Base-by-base conservation (phyloP, 2,329 filamentous ascomycete genomes). In the Metarhizium guizhouense region DNA sequence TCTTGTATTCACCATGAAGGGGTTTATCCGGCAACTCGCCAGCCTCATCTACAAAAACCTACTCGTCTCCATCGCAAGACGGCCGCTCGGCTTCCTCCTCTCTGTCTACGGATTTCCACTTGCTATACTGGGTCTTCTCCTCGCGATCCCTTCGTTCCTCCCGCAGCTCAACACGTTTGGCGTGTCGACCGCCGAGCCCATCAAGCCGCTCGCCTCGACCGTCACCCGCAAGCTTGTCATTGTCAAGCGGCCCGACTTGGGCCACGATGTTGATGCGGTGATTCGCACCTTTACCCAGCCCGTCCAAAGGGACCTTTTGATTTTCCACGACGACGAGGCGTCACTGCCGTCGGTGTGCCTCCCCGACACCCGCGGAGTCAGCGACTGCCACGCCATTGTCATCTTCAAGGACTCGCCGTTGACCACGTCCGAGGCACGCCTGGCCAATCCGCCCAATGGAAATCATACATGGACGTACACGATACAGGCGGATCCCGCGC, bases 391-490 rank as follows among this genome's bases (percentile, higher is more conserved):
- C 49, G 67, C 64, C 47, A 55, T 62, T 29, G 57, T 70, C 7
- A 61, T 53, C 30, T 67, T 70, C 54, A 52, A 54, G 48, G 66
- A 70, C 59, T 67, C 65, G 5, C 67, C 65, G 5, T 54, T 61
- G 47, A 67, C 64, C 4, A 56, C 47, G 14, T 43, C 14, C 7
- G 43, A 25, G 5, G 29, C 52, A 3, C 25, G 54, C 11, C 29
- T 54, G 7, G 54, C 53, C 5, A 11, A 25, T 6, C 11, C 56
- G 0, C 18, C 56, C 18, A 53, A 57, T 25, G 29, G 49, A 30
- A 58, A 58, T 10, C 60, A 64, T 38, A 64, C 61, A 13, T 70
- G 66, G 65, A 61, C 63, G 25, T 69, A 69, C 53, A 62, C 60
- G 1, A 59, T 70, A 40, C 59, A 62, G 1, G 59, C 60, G 16